These are phyloP conservation scores for Diospyros lotus DNA, from an alignment of 148 eudicot species.

Conservation along the genomic window DNA sequence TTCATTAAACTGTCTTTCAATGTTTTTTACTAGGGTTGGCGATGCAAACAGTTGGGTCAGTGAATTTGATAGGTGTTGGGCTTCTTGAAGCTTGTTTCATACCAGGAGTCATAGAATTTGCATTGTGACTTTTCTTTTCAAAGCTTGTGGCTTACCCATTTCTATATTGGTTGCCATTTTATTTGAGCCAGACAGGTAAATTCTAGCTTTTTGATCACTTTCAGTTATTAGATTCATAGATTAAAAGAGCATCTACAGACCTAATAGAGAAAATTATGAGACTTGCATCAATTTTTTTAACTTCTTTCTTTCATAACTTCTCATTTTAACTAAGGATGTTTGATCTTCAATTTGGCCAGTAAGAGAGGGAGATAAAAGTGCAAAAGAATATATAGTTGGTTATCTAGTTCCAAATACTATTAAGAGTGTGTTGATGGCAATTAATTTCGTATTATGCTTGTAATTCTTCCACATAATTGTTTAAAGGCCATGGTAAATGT, in stretches of 20 bases:
- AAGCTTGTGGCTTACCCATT: constrained; percentile 98
- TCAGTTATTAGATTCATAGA: constrained; percentile 1
- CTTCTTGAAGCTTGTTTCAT: constrained; percentile 76
- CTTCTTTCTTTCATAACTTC: neutral
- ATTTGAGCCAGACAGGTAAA: constrained; percentile 91
- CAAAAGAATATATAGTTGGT: neutral
- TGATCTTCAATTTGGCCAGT: neutral
- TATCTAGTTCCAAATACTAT: neutral
- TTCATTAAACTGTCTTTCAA: too few relatives aligned
- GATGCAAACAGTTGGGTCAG: constrained; percentile 22
- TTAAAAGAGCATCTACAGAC: neutral
- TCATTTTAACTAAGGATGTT: neutral
- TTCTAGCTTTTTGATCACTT: neutral
- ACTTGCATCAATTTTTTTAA: neutral
- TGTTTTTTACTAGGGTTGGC: too few relatives aligned
- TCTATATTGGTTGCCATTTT: constrained; percentile 91
- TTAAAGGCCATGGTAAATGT: neutral
- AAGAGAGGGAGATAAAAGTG: neutral
- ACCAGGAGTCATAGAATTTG: constrained; percentile 95
- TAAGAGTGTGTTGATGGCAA: neutral
- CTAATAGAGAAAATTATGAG: neutral
- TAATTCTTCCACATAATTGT: neutral
- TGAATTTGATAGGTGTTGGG: constrained; percentile 56
- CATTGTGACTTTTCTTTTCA: constrained; percentile 88
- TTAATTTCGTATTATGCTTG: neutral